Evolutionary conservation across 2,329 filamentous ascomycete genomes (phyloP).

Genomic region (Rhinocladiella similis): DNA sequence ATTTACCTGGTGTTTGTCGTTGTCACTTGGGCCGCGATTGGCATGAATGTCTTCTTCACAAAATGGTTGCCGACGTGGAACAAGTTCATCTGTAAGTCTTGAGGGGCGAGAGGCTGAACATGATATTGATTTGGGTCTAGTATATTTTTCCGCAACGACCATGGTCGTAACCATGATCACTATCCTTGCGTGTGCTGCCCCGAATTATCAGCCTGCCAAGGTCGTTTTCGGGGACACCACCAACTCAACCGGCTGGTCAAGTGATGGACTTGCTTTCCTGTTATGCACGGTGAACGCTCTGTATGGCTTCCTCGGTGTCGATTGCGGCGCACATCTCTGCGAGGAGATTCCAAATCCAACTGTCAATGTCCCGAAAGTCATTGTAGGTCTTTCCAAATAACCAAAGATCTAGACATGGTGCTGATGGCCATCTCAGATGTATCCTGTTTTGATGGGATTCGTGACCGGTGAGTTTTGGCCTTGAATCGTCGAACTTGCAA

Average conservation of each 20-base stretch:
- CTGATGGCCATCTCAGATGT: slow-evolving; percentile 4
- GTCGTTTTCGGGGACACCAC: slow-evolving; percentile 40
- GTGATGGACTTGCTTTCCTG: slow-evolving; percentile 28
- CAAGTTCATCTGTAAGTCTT: slow-evolving; percentile 13
- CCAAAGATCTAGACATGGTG: neutral
- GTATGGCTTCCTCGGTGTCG: slow-evolving; percentile 20
- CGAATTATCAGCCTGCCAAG: slow-evolving; percentile 14
- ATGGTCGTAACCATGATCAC: slow-evolving; percentile 29
- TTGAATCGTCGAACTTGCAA: neutral
- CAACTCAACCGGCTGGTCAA: slow-evolving; percentile 42
- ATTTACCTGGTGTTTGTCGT: slow-evolving; percentile 17
- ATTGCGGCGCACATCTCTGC: slow-evolving; percentile 20
- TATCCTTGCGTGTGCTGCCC: slow-evolving; percentile 19
- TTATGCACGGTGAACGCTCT: slow-evolving; percentile 28
- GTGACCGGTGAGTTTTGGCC: slow-evolving; percentile 17
- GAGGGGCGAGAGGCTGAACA: too few relatives aligned
- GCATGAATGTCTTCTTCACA: slow-evolving; percentile 11
- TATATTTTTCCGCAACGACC: slow-evolving; percentile 11
- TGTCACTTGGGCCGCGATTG: slow-evolving; percentile 13
- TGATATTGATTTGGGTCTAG: neutral
- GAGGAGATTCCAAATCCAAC: slow-evolving; percentile 32
- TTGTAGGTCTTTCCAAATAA: neutral
- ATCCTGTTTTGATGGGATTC: slow-evolving; percentile 38
- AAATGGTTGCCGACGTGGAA: slow-evolving; percentile 13
- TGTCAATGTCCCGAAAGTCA: slow-evolving; percentile 38